phyloP scores from a whole-genome alignment of 2,329 filamentous ascomycete genomes.

The Bipolaris oryzae region DNA sequence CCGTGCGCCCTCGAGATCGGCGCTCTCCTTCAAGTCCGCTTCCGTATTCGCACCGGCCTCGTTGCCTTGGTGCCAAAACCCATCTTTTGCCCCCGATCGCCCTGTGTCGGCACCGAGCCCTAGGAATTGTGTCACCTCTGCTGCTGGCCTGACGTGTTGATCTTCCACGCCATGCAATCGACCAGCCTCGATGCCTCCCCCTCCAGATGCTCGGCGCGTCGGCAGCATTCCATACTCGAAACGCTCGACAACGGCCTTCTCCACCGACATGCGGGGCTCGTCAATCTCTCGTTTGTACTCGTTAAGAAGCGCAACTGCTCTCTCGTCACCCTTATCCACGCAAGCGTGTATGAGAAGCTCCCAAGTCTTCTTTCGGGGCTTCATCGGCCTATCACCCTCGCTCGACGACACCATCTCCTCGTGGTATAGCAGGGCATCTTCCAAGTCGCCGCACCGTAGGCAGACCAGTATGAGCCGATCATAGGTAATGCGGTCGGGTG shows the following conservation, averaged over 20 bases:
- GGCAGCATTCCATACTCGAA: slow-evolving; percentile 20
- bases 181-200: not conserved
- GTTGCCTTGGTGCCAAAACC: not conserved
- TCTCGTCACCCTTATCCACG: slow-evolving; percentile 19
- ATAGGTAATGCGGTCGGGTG: slow-evolving; percentile 65
- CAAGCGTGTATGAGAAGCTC: slow-evolving; percentile 22
- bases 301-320: slow-evolving; percentile 26
- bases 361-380: slow-evolving; percentile 27
- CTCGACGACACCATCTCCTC: slow-evolving; percentile 55
- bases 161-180: not conserved
- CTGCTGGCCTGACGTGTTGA: slow-evolving; percentile 1
- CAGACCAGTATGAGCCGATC: slow-evolving; percentile 67
- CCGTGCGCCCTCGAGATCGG: not conserved
- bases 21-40: not conserved
- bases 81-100: slow-evolving; percentile 3
- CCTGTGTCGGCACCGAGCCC: slow-evolving; percentile 5
- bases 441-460: slow-evolving; percentile 46
- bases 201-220: not conserved
- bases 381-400: slow-evolving; percentile 1
- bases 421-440: slow-evolving; percentile 57
- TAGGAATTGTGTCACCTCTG: slow-evolving; percentile 1
- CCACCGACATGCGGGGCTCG: slow-evolving; percentile 17
- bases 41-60: not conserved
- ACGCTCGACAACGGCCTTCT: slow-evolving; percentile 19
- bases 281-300: slow-evolving; percentile 24